Evolutionary conservation across 441 rosid species (phyloP).

Genomic region (Erodium chrysanthum): DNA sequence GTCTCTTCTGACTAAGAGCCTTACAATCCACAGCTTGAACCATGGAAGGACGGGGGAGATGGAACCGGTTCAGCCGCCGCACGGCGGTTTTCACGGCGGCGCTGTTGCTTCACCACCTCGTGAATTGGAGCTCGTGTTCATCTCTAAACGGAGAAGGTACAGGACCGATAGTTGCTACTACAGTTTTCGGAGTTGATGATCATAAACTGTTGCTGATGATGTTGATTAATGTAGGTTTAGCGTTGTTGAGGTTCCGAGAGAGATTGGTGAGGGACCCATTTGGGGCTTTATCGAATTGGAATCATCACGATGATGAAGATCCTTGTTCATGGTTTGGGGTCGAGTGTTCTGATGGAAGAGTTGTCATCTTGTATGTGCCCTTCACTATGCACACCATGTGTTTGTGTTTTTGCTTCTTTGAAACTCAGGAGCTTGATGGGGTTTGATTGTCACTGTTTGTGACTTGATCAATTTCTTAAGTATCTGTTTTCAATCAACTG

Average conservation of each 20-base stretch:
- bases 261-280: constrained; percentile 57
- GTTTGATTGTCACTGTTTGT: too few relatives aligned
- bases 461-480: too few relatives aligned
- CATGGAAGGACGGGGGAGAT: constrained; percentile 28
- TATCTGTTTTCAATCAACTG: too few relatives aligned
- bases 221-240: constrained; percentile 35
- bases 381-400: neutral
- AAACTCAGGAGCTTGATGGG: too few relatives aligned
- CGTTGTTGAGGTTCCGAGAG: constrained; percentile 51
- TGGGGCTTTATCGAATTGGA: constrained; percentile 58
- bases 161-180: too few relatives aligned
- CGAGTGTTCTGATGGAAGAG: constrained; percentile 55
- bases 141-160: constrained; percentile 53
- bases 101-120: constrained; percentile 19
- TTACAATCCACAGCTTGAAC: neutral
- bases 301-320: constrained; percentile 22
- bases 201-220: too few relatives aligned
- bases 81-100: too few relatives aligned
- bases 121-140: constrained; percentile 21
- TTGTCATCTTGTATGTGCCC: constrained; percentile 52
- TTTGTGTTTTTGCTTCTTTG: neutral
- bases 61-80: constrained; percentile 10
- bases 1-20: neutral
- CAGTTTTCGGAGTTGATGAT: neutral
- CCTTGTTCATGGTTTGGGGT: constrained; percentile 78